These are phyloP conservation scores for Gnomoniopsis sp. DNA, from an alignment of 2,329 filamentous ascomycete species.

Conservation along the genomic window DNA sequence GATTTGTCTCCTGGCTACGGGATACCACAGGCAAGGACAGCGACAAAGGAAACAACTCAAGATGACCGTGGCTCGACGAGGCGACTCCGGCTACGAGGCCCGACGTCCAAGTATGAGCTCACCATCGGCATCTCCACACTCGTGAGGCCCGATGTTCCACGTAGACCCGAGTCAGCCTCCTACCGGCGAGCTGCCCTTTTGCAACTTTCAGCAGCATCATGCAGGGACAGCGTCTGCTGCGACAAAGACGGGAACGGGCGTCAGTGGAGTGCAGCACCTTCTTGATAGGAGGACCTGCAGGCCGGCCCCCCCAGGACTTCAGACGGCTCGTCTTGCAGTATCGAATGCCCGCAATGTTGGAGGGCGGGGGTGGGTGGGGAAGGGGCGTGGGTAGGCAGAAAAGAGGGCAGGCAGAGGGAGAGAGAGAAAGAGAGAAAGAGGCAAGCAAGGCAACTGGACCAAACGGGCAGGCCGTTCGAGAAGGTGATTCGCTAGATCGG, in stretches of 20 bases:
- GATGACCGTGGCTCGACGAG: no score
- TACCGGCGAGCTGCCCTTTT: conserved; percentile 7
- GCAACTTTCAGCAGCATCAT: not conserved
- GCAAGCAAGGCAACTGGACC: not conserved
- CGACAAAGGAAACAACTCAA: not conserved
- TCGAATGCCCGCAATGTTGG: no score
- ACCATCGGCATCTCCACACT: conserved; percentile 99
- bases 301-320: not conserved
- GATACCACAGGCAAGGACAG: not conserved
- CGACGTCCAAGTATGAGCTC: conserved; percentile 40
- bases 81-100: not conserved
- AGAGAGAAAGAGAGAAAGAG: no score
- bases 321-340: not conserved
- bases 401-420: not conserved
- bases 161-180: not conserved
- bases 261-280: not conserved
- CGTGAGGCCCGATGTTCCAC: conserved; percentile 80
- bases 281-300: not conserved
- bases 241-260: not conserved
- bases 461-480: not conserved
- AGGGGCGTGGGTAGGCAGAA: no score
- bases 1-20: not conserved
- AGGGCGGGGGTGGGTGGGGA: no score
- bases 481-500: not conserved
- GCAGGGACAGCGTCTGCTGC: not conserved